phyloP scores from a whole-genome alignment of 192 early-diverging fungal species.

The Haplosporangium gracile region DNA sequence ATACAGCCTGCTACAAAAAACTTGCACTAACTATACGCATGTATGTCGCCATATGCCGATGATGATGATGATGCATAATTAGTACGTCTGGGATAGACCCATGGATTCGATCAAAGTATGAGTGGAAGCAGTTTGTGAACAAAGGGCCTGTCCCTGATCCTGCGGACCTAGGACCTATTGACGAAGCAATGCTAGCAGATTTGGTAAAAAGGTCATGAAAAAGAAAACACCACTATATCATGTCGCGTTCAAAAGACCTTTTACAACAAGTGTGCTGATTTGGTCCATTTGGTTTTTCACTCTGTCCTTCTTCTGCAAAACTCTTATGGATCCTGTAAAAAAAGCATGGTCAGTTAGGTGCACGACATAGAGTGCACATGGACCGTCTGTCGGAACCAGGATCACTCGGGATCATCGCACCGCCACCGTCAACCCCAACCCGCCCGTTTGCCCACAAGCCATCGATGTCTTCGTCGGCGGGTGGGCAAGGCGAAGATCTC shows the following conservation, averaged over 20 bases:
- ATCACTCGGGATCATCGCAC: conserved; percentile 46
- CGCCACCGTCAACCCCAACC: conserved; percentile 36
- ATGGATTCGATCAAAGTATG: conserved; percentile 87
- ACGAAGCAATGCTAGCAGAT: conserved; percentile 34
- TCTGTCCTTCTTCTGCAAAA: too few species aligned
- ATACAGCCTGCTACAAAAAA: background rate
- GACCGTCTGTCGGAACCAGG: conserved; percentile 24
- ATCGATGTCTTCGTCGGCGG: background rate
- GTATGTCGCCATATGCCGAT: too few species aligned
- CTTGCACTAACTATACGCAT: conserved; percentile 1
- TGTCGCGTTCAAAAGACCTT: background rate
- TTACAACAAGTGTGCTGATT: too few species aligned
- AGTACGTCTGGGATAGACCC: conserved; percentile 69
- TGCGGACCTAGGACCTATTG: conserved; percentile 61
- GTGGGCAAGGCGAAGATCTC: conserved; percentile 28
- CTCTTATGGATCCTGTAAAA: background rate
- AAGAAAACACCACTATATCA: background rate
- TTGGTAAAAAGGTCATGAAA: background rate
- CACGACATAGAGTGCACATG: conserved; percentile 8
- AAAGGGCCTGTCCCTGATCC: conserved; percentile 84
- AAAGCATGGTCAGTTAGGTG: conserved; percentile 26
- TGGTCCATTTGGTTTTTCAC: too few species aligned
- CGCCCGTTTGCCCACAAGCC: conserved; percentile 21
- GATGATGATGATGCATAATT: background rate
- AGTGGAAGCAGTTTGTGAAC: conserved; percentile 80